Base-by-base conservation (phyloP, 306 rosid species). In the Arachis stenosperma region DNA sequence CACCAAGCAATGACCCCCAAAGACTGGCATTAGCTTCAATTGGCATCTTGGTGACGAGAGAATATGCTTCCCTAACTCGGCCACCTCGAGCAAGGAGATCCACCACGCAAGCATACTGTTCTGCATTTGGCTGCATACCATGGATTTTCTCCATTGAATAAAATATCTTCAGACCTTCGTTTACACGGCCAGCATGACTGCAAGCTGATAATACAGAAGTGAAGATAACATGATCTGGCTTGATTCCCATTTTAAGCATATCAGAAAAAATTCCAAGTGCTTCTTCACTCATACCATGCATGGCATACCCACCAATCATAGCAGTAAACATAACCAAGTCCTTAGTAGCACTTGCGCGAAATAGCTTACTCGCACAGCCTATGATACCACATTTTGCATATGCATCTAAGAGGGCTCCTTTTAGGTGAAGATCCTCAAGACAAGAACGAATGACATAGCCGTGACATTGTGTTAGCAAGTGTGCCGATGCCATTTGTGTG, bases 321-420 rank as follows among this genome's bases (percentile, higher is more conserved):
- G 97, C 87, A 56, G 96, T 89, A 76, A 83, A 89, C 93, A 87
- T 85, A 80, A 93, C 97, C 77, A 93, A 75, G 84, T 93, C 98
- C 79, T 85, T 93, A 36, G 76, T 54, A 27, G 72, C 74, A 76
- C 90, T 87, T 30, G 73, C 85, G 66, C 65, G 79, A 69, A 89
- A 90, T 33, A 89, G 84, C 78, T 77, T 89, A 69, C 65, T 76
- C 67, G 97, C 96, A 78, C 61, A 73, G 17, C 54, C 37, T 75
- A 91, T 70, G 70, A 59, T 69, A 53, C 97, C 96, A 56, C 96
- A 89, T 88, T 93, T 93, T 55, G 96, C 91, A 76, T 93, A 90
- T 60, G 88, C 87, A 78, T 90, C 97, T 69, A 90, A 78, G 52
- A 93, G 86, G 78, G 97, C 86, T 75, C 82, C 98, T 46, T 72